Percentiles rank a stretch among this genome's conserved stretches.
phyloP scores from a whole-genome alignment of 108 stramenopile genomes.

The Schizochytrium sp. region DNA sequence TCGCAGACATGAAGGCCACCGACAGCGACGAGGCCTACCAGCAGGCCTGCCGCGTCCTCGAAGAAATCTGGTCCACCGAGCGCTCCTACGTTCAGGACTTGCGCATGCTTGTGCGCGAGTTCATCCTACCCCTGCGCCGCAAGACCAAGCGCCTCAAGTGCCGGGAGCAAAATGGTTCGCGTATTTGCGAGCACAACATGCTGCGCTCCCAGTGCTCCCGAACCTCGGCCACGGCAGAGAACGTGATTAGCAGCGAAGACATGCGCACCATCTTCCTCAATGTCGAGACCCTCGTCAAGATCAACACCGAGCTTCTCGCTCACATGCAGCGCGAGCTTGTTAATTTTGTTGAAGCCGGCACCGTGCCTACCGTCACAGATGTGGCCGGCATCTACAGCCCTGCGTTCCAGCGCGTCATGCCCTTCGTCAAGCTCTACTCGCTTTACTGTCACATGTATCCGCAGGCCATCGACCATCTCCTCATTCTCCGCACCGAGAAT shows the following conservation, averaged over 20 bases:
- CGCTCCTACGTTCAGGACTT: background rate
- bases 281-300: slow-evolving; percentile 10
- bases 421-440: slow-evolving; percentile 8
- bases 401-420: background rate
- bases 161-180: background rate
- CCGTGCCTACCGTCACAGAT: background rate
- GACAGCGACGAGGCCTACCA: background rate
- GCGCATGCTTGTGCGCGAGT: background rate
- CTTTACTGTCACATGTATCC: slow-evolving; percentile 4
- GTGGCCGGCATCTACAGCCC: background rate
- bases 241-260: background rate
- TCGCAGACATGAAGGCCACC: background rate
- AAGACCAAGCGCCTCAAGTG: background rate
- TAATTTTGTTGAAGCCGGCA: background rate
- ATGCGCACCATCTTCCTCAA: slow-evolving; percentile 10
- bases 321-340: background rate
- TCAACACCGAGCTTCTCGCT: background rate
- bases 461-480: background rate
- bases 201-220: slow-evolving; percentile 1
- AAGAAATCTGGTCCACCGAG: slow-evolving; percentile 14
- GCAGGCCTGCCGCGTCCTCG: background rate
- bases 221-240: background rate
- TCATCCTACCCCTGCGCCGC: background rate
- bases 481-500: background rate
- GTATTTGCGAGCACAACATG: background rate